Conservation (phyloP, 305 asterid genomes). For the Fraxinus ornus region DNA sequence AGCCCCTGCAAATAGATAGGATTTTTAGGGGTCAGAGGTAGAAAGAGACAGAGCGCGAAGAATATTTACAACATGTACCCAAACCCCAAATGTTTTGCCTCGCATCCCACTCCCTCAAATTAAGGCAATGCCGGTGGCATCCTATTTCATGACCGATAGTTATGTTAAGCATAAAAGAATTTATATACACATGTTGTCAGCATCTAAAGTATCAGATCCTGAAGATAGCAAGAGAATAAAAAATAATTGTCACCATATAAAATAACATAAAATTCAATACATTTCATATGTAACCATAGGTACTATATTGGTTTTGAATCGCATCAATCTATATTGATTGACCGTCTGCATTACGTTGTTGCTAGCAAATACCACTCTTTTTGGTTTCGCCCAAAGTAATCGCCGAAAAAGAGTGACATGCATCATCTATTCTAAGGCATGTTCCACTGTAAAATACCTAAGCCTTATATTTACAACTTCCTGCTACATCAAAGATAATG, state of each 20-base stretch:
- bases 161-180: constrained; percentile 18
- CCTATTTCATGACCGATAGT: constrained; percentile 7
- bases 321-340: too few relatives aligned
- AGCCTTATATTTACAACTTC: too few relatives aligned
- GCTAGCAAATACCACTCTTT: neutral
- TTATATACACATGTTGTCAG: neutral
- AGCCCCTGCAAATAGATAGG: constrained; percentile 17
- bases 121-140: neutral
- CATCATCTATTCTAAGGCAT: too few relatives aligned
- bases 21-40: neutral
- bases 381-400: too few relatives aligned
- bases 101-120: neutral
- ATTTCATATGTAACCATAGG: too few relatives aligned
- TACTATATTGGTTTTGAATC: too few relatives aligned
- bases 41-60: neutral
- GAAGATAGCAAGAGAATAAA: neutral
- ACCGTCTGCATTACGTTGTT: neutral
- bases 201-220: neutral
- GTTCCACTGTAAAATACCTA: too few relatives aligned
- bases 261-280: too few relatives aligned
- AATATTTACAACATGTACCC: neutral
- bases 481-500: too few relatives aligned
- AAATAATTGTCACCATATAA: neutral
- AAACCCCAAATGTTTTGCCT: neutral
- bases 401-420: too few relatives aligned